These are phyloP conservation scores for Salix caprea DNA, from an alignment of 345 rosid genomes.

Conservation along the genomic window DNA sequence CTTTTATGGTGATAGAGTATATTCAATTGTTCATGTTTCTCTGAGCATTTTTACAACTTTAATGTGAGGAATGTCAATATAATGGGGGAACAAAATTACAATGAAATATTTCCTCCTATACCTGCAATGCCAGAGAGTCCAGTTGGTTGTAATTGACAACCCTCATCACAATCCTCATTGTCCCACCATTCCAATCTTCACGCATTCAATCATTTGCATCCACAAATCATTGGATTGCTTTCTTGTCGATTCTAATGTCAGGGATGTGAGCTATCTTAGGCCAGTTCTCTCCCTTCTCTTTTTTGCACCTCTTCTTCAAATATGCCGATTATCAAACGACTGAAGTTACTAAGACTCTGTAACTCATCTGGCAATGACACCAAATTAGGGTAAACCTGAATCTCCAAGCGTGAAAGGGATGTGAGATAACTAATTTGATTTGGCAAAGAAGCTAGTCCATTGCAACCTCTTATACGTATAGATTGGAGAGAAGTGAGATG, in stretches of 20 bases:
- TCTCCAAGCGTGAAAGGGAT: background rate
- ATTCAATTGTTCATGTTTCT: too few relatives aligned
- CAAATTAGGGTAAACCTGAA: background rate
- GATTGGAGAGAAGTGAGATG: background rate
- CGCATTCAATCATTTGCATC: too few relatives aligned
- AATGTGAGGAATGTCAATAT: too few relatives aligned
- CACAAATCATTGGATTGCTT: too few relatives aligned
- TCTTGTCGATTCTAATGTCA: background rate
- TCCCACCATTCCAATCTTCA: too few relatives aligned
- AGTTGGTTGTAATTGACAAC: too few relatives aligned
- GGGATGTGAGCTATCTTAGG: conserved; percentile 8
- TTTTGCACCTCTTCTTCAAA: background rate
- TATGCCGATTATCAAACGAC: background rate
- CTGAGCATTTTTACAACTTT: too few relatives aligned
- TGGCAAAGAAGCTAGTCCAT: conserved; percentile 1
- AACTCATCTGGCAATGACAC: background rate
- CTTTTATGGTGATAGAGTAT: too few relatives aligned
- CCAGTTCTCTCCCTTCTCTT: conserved; percentile 3
- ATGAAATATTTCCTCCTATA: background rate
- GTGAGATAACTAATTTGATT: background rate
- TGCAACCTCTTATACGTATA: background rate
- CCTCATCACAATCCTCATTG: too few relatives aligned
- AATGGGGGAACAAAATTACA: background rate
- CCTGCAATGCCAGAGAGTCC: too few relatives aligned
- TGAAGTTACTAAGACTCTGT: background rate